These are phyloP conservation scores for Exobasidium rhododendri DNA, from an alignment of 1,284 basidiomycete genomes.

Conservation along the genomic window DNA sequence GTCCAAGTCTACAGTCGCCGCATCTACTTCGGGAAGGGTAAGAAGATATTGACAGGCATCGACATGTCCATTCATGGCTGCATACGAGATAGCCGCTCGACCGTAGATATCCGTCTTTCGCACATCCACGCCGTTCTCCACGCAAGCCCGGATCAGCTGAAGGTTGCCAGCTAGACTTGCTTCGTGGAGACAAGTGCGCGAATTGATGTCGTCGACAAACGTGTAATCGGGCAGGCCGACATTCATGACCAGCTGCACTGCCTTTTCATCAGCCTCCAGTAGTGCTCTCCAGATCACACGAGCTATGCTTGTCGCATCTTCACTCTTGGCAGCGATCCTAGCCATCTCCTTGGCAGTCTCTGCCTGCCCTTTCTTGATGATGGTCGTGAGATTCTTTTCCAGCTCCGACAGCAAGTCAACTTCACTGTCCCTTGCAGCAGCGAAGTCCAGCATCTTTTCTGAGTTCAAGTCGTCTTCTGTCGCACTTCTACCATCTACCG, in stretches of 20 bases:
- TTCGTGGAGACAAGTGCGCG: slow-evolving; percentile 89
- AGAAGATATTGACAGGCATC: slow-evolving; percentile 74
- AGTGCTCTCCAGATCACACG: slow-evolving; percentile 52
- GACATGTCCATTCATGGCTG: slow-evolving; percentile 85
- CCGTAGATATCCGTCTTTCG: slow-evolving; percentile 81
- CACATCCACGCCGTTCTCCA: slow-evolving; percentile 68
- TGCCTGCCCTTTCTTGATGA: slow-evolving; percentile 37
- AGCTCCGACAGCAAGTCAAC: slow-evolving; percentile 45
- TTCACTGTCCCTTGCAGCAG: slow-evolving; percentile 39
- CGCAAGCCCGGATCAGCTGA: slow-evolving; percentile 77
- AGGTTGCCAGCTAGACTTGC: slow-evolving; percentile 79
- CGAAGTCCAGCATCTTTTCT: slow-evolving; percentile 50
- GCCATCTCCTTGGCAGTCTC: slow-evolving; percentile 39
- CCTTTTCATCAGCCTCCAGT: slow-evolving; percentile 33
- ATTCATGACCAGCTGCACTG: slow-evolving; percentile 40
- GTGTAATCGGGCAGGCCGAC: slow-evolving; percentile 68
- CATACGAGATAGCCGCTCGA: slow-evolving; percentile 90
- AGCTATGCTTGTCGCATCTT: slow-evolving; percentile 40
- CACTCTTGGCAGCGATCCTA: slow-evolving; percentile 35
- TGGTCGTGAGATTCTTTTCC: slow-evolving; percentile 41
- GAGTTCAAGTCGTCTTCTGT: slow-evolving; percentile 29
- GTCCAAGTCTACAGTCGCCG: slow-evolving; percentile 66
- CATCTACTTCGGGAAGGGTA: slow-evolving; percentile 69
- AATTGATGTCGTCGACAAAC: slow-evolving; percentile 96
- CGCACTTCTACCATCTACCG: slow-evolving; percentile 13